Evolutionary conservation across 306 rosid genomes (phyloP).

Genomic region (Dicorynia guianensis): DNA sequence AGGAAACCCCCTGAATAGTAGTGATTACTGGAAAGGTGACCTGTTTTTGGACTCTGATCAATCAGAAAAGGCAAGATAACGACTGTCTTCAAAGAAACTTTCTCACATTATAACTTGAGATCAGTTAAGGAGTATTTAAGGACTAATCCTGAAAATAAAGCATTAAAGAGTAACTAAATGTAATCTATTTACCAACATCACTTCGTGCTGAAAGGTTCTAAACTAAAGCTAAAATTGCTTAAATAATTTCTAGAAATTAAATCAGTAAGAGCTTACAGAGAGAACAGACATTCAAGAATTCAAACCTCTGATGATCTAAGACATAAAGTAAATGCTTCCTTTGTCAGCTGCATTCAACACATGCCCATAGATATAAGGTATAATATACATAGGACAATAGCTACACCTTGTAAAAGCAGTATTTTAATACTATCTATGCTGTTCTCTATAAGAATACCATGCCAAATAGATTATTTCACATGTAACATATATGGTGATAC

Average conservation of each 20-base stretch:
- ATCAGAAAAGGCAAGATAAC: background rate
- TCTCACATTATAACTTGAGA: background rate
- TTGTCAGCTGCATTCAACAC: background rate
- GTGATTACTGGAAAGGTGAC: background rate
- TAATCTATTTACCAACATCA: background rate
- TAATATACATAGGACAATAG: no score
- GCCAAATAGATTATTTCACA: background rate
- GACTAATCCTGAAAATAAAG: background rate
- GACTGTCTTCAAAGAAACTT: background rate
- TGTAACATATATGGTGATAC: background rate
- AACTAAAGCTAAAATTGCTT: background rate
- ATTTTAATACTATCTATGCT: background rate
- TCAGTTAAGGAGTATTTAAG: background rate
- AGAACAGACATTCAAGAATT: background rate
- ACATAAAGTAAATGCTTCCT: background rate
- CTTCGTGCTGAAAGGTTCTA: background rate
- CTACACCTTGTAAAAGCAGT: background rate
- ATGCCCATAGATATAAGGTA: background rate
- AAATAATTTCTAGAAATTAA: no score
- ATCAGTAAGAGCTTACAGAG: background rate
- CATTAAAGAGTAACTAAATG: background rate
- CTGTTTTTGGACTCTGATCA: background rate
- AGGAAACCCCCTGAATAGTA: slow-evolving; percentile 23
- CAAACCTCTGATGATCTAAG: background rate
- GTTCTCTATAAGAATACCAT: background rate